Percentiles rank a stretch among this genome's conserved stretches.
phyloP scores from a whole-genome alignment of 441 rosid species.

The Adansonia rubrostipa region DNA sequence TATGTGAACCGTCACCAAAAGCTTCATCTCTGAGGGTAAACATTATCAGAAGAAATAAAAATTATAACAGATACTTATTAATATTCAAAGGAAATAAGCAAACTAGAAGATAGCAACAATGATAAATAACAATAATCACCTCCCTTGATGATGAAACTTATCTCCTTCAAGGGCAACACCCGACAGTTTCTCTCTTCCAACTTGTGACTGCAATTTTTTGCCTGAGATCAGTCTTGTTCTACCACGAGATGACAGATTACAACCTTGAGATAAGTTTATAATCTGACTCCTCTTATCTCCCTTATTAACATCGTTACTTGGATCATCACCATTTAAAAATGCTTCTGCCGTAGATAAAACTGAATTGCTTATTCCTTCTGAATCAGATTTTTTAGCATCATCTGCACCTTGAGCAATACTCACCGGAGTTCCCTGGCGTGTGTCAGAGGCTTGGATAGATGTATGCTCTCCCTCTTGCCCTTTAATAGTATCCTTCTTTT shows the following conservation, averaged over 20 bases:
- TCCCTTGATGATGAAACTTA: conserved; percentile 61
- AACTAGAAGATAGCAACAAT: conserved; percentile 5
- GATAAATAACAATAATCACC: conserved; percentile 59
- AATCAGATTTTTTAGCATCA: conserved; percentile 36
- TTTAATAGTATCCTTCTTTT: conserved; percentile 34
- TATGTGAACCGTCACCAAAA: conserved; percentile 46
- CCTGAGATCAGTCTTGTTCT: conserved; percentile 52
- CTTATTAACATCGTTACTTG: conserved; percentile 43
- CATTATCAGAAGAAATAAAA: conserved; percentile 11
- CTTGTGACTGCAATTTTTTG: conserved; percentile 46
- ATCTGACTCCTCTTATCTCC: conserved; percentile 64
- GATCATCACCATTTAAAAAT: conserved; percentile 46
- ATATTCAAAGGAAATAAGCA: neutral
- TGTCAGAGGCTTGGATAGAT: conserved; percentile 36
- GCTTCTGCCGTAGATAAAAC: conserved; percentile 45
- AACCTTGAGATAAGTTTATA: conserved; percentile 61
- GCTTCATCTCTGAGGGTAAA: conserved; percentile 55
- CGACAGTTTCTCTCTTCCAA: conserved; percentile 63
- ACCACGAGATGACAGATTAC: conserved; percentile 49
- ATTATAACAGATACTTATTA: conserved; percentile 23
- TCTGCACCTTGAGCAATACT: conserved; percentile 41
- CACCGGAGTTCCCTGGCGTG: conserved; percentile 40
- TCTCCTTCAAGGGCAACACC: conserved; percentile 59
- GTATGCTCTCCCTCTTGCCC: conserved; percentile 40
- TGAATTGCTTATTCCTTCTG: conserved; percentile 43